Conservation (phyloP, 129 eudicot genomes). For the Flaveria robusta region DNA sequence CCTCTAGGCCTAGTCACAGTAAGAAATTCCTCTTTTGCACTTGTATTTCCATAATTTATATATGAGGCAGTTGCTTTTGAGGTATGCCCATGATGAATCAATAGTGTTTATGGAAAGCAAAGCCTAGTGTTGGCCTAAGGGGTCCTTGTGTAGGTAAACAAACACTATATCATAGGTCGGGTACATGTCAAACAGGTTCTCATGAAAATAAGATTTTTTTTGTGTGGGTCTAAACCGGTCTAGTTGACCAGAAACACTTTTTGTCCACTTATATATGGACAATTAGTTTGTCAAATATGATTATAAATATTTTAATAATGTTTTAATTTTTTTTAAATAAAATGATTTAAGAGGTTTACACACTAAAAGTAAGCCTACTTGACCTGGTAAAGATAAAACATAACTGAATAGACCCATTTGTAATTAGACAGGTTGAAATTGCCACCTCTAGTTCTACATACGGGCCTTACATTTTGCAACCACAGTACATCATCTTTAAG, state of each 20-base stretch:
- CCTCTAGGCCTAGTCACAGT: conserved; percentile 53
- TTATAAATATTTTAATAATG: background rate
- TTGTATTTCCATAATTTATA: background rate
- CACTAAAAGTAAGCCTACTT: background rate
- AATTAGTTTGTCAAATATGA: background rate
- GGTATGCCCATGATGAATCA: background rate
- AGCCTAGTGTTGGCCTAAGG: background rate
- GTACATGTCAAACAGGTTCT: background rate
- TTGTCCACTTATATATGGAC: background rate
- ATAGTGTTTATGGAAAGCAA: background rate
- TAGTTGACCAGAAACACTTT: background rate
- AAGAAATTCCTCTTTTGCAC: conserved; percentile 25
- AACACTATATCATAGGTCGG: background rate
- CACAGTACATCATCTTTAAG: background rate
- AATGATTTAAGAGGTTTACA: background rate
- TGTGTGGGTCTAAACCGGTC: background rate
- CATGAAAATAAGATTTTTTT: background rate
- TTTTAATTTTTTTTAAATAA: background rate
- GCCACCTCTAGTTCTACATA: background rate
- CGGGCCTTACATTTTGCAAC: background rate
- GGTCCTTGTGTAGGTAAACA: background rate
- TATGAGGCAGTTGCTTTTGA: background rate
- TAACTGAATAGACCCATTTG: background rate
- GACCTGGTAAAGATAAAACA: background rate
- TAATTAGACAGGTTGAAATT: background rate